Base-by-base conservation (phyloP, 805 yeast genomes). In the Wilhelminamyces savonicus region DNA sequence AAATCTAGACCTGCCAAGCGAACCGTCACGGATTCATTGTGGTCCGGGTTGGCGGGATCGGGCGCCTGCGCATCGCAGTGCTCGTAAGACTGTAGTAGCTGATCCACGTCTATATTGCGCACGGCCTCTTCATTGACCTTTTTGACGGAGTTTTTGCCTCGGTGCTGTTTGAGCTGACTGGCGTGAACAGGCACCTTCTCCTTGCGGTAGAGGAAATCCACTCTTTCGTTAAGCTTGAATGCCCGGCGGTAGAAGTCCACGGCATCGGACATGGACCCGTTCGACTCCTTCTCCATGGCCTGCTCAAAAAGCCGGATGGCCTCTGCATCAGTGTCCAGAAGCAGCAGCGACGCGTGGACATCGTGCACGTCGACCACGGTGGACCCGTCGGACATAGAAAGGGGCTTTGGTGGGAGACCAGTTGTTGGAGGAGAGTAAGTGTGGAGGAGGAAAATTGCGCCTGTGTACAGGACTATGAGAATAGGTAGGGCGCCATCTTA, bases 221-320 rank as follows among this genome's bases (percentile, higher is more conserved):
- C 87, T 32, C 68, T 68, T 5, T 55, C 62, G 39, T 69, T 58
- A 32, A 76, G 52, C 43, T 70, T 76, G 50, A 78, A 71, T 2
- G 96, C 95, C 38, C 69, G 66, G 37, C 94, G 62, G 54, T 87
- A 87, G 40, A 59, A 69, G 28, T 63, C 71, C 16, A 84, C 76
- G 2, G 95, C 95, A 45, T 86, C 95, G n/a, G 83, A 69, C 74
- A 86, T 68, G 37, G 75, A 62, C 0, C 95, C 95, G 28, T 65
- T 71, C 20, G 70, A 60, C 54, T 87, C 96, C 46, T 78, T 78
- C 27, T 69, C 74, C 0, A 78, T 73, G 3, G 86, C 96, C 29
- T 65, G 53, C 42, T 81, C 86, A 60, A 83, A 86, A 14, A 73
- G 56, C 29, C 62, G 65, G 24, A 85, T 56, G 3, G 95, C 94